Evolutionary conservation across 257 asterid genomes (phyloP).

Genomic region (Lithospermum erythrorhizon): DNA sequence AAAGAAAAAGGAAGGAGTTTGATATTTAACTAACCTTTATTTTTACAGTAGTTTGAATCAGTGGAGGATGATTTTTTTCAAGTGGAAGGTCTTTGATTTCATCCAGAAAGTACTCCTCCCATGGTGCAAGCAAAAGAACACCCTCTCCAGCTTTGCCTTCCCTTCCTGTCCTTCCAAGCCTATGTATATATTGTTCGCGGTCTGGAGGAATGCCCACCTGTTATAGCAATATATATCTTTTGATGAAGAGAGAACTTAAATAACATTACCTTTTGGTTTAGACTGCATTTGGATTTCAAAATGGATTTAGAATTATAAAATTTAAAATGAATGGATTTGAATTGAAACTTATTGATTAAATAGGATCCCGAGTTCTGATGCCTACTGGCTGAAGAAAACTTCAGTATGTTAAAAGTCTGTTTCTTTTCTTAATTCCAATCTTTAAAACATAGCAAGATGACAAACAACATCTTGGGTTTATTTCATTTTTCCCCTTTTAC

Average conservation of each 20-base stretch:
- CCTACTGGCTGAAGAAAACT: no score
- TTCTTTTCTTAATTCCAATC: no score
- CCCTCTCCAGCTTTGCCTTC: constrained; percentile 87
- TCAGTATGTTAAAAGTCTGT: no score
- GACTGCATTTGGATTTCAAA: no score
- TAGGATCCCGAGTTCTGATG: no score
- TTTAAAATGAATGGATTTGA: no score
- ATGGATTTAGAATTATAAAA: no score
- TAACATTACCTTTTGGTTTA: no score
- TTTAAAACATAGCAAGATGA: no score
- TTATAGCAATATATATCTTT: constrained; percentile 4
- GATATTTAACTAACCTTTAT: constrained; percentile 33
- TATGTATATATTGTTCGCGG: constrained; percentile 79
- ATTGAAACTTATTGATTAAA: no score
- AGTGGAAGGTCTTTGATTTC: constrained; percentile 71
- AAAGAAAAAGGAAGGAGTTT: not conserved
- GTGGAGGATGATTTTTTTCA: constrained; percentile 35
- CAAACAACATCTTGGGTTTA: not conserved
- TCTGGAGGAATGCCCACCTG: constrained; percentile 80
- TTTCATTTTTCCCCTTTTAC: not conserved
- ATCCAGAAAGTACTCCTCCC: constrained; percentile 82
- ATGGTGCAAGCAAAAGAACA: constrained; percentile 69
- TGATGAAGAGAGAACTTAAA: not conserved
- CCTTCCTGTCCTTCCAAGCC: constrained; percentile 91
- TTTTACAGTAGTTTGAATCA: constrained; percentile 33